Evolutionary conservation across 495 filamentous ascomycete species (phyloP).

Genomic region (Neohortaea acidophila): DNA sequence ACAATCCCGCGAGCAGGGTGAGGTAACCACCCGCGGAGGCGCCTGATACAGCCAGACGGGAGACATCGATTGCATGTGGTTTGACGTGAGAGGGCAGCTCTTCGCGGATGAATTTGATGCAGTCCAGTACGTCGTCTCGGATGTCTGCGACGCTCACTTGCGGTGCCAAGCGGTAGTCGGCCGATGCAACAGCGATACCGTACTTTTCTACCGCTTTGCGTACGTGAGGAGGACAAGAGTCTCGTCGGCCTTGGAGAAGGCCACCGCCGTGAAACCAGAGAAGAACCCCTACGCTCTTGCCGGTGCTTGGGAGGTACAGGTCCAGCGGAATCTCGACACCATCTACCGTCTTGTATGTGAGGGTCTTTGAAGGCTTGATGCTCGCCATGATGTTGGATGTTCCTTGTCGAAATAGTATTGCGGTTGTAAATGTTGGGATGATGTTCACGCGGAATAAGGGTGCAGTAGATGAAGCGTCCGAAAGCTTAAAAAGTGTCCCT

Average conservation of each 20-base stretch:
- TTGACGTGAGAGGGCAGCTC: slow-evolving; percentile 1
- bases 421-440: too few relatives aligned
- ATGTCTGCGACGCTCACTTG: slow-evolving; percentile 11
- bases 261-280: slow-evolving; percentile 27
- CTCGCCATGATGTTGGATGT: not conserved
- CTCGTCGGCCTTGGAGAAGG: slow-evolving; percentile 13
- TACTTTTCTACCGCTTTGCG: slow-evolving; percentile 5
- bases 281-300: slow-evolving; percentile 16
- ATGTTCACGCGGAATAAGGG: too few relatives aligned
- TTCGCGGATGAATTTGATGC: slow-evolving; percentile 11
- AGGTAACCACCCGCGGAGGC: slow-evolving; percentile 14
- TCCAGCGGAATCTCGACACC: slow-evolving; percentile 7
- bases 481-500: too few relatives aligned
- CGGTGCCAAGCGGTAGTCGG: slow-evolving; percentile 15
- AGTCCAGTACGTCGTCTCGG: slow-evolving; percentile 12
- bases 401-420: too few relatives aligned
- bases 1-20: slow-evolving; percentile 11
- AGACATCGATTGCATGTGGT: slow-evolving; percentile 2
- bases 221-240: slow-evolving; percentile 3
- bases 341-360: slow-evolving; percentile 13
- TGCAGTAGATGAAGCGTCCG: too few relatives aligned
- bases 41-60: slow-evolving; percentile 9
- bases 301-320: slow-evolving; percentile 8
- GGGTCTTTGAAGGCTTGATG: slow-evolving; percentile 1
- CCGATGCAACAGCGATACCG: slow-evolving; percentile 7